phyloP scores from a whole-genome alignment of 1,284 basidiomycete genomes.

The Termitomyces sp. region DNA sequence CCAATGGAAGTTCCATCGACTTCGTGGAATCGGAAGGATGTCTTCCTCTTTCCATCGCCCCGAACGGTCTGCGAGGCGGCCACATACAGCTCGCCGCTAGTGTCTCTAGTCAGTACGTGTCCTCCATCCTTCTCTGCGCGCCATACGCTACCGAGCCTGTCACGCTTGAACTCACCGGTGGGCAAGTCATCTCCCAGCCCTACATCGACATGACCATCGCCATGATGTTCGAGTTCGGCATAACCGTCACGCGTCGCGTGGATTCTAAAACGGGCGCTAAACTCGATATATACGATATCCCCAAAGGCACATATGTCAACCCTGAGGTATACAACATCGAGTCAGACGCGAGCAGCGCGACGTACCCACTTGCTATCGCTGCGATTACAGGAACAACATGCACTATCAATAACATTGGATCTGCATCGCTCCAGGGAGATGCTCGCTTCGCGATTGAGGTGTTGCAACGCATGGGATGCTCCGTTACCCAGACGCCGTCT shows the following conservation, averaged over 20 bases:
- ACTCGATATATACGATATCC: conserved; percentile 86
- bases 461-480: conserved; percentile 92
- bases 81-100: conserved; percentile 87
- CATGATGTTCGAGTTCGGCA: conserved; percentile 96
- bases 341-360: conserved; percentile 93
- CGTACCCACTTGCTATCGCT: conserved; percentile 95
- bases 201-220: conserved; percentile 99
- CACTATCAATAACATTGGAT: conserved; percentile 91
- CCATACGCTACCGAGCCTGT: conserved; percentile 86
- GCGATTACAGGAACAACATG: conserved; percentile 94
- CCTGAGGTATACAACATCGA: conserved; percentile 88
- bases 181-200: conserved; percentile 95
- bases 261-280: conserved; percentile 59
- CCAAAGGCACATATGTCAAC: conserved; percentile 75
- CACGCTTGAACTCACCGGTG: conserved; percentile 86
- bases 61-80: conserved; percentile 82
- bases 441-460: conserved; percentile 93
- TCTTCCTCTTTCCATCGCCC: conserved; percentile 83
- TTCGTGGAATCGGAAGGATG: conserved; percentile 83
- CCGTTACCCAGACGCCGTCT: conserved; percentile 81
- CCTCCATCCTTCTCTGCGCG: conserved; percentile 92
- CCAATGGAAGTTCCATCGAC: conserved; percentile 77
- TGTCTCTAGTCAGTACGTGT: conserved; percentile 98
- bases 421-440: conserved; percentile 90
- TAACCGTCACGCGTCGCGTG: conserved; percentile 69